These are phyloP conservation scores for Hyphodiscus hymeniophilus DNA, from an alignment of 495 filamentous ascomycete genomes.

Conservation along the genomic window DNA sequence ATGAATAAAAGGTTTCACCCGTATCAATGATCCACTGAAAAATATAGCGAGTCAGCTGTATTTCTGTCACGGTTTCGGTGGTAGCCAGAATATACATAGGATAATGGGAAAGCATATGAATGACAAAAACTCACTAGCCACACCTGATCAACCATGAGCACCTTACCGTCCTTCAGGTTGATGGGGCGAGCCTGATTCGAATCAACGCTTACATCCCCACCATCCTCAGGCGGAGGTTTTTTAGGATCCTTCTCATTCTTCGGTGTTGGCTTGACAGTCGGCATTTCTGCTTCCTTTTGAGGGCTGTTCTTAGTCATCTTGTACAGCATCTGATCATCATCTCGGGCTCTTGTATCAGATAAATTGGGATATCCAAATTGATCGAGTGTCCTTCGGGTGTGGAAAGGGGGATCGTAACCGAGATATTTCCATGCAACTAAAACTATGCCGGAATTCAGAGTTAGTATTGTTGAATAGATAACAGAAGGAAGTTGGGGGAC, in stretches of 20 bases:
- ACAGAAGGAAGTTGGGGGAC: no score
- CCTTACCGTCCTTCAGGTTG: conserved; percentile 47
- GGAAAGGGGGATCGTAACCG: conserved; percentile 54
- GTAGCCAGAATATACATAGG: no score
- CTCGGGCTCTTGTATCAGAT: conserved; percentile 50
- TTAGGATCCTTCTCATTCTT: not conserved
- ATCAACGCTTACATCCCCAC: not conserved
- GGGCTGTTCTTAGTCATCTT: conserved; percentile 46
- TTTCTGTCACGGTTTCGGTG: no score
- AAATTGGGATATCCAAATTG: conserved; percentile 60
- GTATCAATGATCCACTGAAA: not conserved
- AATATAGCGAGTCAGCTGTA: no score
- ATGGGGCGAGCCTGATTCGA: not conserved
- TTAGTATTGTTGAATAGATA: no score
- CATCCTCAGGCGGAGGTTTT: conserved; percentile 8
- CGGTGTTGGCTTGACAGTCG: no score
- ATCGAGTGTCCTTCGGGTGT: conserved; percentile 56
- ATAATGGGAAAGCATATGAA: no score
- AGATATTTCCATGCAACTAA: conserved; percentile 55
- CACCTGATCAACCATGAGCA: conserved; percentile 63
- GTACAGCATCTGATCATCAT: conserved; percentile 65
- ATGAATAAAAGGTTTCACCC: conserved; percentile 48
- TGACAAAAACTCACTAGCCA: no score
- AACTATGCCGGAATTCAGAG: no score
- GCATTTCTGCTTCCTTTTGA: no score